Conservation (phyloP, 495 filamentous ascomycete species). For the Penicillium maclennaniae region DNA sequence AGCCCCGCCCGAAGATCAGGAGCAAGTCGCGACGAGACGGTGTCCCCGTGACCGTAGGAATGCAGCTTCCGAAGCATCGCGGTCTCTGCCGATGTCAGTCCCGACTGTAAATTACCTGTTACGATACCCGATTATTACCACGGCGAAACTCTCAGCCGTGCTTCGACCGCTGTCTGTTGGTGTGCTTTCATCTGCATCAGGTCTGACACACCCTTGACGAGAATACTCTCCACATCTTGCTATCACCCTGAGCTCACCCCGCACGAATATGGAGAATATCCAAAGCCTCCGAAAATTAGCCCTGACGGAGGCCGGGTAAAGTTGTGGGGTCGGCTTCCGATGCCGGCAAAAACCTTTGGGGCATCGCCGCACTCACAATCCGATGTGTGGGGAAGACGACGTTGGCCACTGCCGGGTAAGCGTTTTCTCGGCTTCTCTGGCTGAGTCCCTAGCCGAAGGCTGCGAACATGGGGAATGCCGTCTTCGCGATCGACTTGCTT, state of each 20-base stretch:
- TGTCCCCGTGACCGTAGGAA: neutral
- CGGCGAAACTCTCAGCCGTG: neutral
- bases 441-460: conserved; percentile 17
- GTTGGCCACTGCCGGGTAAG: conserved; percentile 14
- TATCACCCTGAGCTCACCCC: neutral
- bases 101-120: conserved; percentile 4
- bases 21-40: neutral
- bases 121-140: neutral
- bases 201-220: neutral
- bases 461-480: conserved; percentile 6
- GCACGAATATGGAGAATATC: neutral
- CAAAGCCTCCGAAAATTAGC: neutral
- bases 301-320: conserved; percentile 1
- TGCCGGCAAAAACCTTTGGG: conserved; percentile 17
- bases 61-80: neutral
- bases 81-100: conserved; percentile 3
- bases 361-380: conserved; percentile 7
- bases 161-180: neutral
- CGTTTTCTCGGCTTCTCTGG: conserved; percentile 22
- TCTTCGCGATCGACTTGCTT: conserved; percentile 9
- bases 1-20: conserved; percentile 7
- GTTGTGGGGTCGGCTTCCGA: conserved; percentile 21
- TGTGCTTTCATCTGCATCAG: no score
- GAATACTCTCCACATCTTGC: neutral
- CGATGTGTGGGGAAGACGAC: conserved; percentile 13